phyloP scores from a whole-genome alignment of 441 rosid genomes.

The Populus hybrid region DNA sequence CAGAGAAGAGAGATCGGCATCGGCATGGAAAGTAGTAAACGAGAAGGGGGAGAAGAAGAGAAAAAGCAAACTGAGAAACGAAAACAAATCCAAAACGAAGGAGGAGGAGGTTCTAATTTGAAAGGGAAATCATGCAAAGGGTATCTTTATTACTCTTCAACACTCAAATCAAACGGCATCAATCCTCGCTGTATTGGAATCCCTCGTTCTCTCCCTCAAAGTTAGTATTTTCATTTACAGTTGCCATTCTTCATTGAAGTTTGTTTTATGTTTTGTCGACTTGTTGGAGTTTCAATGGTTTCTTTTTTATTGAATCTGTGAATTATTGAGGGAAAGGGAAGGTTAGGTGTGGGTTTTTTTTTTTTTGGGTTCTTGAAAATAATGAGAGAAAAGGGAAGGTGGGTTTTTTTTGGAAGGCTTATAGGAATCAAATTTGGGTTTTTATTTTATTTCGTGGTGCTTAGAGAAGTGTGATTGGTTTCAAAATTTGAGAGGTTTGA shows the following conservation, averaged over 20 bases:
- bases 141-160: constrained; percentile 52
- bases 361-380: not conserved
- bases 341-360: not conserved
- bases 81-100: constrained; percentile 9
- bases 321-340: not conserved
- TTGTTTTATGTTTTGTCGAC: not conserved
- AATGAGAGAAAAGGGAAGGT: not conserved
- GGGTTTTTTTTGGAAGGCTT: not conserved
- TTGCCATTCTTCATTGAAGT: no score
- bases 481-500: not conserved
- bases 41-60: constrained; percentile 24
- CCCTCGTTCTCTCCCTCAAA: constrained; percentile 52
- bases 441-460: not conserved
- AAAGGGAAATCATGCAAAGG: constrained; percentile 74
- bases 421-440: not conserved
- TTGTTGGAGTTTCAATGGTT: not conserved
- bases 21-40: constrained; percentile 9
- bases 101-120: constrained; percentile 16
- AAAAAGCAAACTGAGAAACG: not conserved
- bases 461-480: not conserved
- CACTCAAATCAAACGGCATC: constrained; percentile 52
- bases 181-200: constrained; percentile 78
- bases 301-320: not conserved
- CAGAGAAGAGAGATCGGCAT: not conserved
- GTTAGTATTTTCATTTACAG: constrained; percentile 19